Evolutionary conservation across 805 yeast genomes (phyloP).

Genomic region (Starmerella stigmatis): DNA sequence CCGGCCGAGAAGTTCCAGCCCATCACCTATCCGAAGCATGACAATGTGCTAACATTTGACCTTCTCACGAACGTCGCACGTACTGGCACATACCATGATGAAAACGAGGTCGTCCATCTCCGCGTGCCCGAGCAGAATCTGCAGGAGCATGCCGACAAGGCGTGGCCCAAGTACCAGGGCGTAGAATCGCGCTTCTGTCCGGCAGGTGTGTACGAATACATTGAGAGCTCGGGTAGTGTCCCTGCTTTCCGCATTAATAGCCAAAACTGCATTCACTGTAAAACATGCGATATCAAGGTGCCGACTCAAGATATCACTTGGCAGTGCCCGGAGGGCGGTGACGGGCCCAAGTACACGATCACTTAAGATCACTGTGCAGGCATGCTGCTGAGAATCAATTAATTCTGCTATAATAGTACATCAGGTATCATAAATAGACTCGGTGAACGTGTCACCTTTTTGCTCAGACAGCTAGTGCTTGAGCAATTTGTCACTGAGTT

Average conservation of each 20-base stretch:
- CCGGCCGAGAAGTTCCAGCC: conserved; percentile 56
- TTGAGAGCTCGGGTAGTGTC: conserved; percentile 51
- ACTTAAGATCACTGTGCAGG: too few species aligned
- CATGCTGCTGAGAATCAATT: too few species aligned
- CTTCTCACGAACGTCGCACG: conserved; percentile 87
- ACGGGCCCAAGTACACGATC: conserved; percentile 92
- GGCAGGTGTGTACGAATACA: conserved; percentile 94
- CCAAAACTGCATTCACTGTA: conserved; percentile 96
- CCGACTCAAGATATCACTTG: conserved; percentile 91
- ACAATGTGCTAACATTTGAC: conserved; percentile 85
- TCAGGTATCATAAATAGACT: too few species aligned
- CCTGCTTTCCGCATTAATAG: conserved; percentile 87
- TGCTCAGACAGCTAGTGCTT: too few species aligned
- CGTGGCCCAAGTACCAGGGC: conserved; percentile 74
- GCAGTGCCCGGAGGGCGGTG: conserved; percentile 99
- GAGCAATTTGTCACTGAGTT: too few species aligned
- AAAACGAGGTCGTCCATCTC: conserved; percentile 84
- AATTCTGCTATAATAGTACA: neutral
- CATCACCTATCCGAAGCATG: conserved; percentile 91
- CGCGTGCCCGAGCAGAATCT: conserved; percentile 36
- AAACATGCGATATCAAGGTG: conserved; percentile 94
- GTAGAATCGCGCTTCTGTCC: conserved; percentile 91
- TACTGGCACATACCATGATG: conserved; percentile 93
- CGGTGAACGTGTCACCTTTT: too few species aligned
- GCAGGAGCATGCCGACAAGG: conserved; percentile 51